A percentile compares a stretch with the other conserved stretches of the same genome.
These are phyloP conservation scores for Pulveroboletus frians DNA, from an alignment of 768 basidiomycete genomes.

Conservation along the genomic window DNA sequence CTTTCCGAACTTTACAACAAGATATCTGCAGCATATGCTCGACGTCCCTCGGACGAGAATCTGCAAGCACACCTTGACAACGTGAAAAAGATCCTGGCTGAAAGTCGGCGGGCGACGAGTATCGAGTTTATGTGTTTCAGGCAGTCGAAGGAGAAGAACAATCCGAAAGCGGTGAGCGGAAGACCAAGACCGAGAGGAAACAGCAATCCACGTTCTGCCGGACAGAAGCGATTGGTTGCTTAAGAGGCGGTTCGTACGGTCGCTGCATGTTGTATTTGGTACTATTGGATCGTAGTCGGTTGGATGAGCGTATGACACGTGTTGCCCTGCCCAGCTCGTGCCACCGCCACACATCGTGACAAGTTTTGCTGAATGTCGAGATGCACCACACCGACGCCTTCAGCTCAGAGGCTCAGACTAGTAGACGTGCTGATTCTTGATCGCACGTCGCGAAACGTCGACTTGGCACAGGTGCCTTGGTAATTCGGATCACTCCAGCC, in stretches of 20 bases:
- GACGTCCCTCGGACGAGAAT: conserved; percentile 80
- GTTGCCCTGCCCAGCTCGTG: no score
- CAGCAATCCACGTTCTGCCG: conserved; percentile 11
- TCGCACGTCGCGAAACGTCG: background rate
- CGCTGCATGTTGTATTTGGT: no score
- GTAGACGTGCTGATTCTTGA: background rate
- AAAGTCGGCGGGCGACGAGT: conserved; percentile 84
- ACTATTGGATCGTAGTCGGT: no score
- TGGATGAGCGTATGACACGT: no score
- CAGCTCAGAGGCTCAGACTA: no score
- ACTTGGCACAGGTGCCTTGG: background rate
- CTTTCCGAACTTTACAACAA: conserved; percentile 91
- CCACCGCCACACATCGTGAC: no score
- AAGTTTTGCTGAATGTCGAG: no score
- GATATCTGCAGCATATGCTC: conserved; percentile 89
- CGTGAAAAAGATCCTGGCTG: conserved; percentile 85
- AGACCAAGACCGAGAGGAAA: conserved; percentile 21
- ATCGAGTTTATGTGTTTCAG: conserved; percentile 95
- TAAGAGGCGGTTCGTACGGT: background rate
- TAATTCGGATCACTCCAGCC: background rate
- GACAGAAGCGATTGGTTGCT: conserved; percentile 16
- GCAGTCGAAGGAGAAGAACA: conserved; percentile 48
- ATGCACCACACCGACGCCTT: no score
- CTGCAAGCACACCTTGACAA: conserved; percentile 83
- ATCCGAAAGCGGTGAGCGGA: conserved; percentile 11